Conservation (phyloP, 1,284 basidiomycete genomes). For the Veloboletus limbatus region DNA sequence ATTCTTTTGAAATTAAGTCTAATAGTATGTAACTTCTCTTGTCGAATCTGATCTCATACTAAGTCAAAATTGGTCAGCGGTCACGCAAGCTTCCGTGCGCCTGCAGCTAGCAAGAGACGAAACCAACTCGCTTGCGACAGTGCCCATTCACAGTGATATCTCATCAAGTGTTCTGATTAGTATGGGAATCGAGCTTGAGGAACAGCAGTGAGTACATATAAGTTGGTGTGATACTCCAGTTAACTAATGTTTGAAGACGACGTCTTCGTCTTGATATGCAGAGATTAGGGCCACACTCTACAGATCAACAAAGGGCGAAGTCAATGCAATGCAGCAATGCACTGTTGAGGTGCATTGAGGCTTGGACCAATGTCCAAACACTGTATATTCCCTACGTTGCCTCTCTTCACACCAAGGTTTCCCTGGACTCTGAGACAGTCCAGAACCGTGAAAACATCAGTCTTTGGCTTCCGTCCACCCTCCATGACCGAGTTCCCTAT, state of each 20-base stretch:
- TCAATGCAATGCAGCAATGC: neutral
- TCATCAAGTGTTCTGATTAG: slow-evolving; percentile 3
- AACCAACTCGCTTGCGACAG: too few relatives aligned
- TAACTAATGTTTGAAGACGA: neutral
- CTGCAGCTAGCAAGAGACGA: neutral
- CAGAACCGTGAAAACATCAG: neutral
- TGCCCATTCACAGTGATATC: slow-evolving; percentile 2
- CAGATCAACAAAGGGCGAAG: slow-evolving; percentile 4
- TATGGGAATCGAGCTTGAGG: slow-evolving; percentile 4
- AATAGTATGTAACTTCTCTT: neutral
- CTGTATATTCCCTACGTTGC: slow-evolving; percentile 8
- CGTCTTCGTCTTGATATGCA: slow-evolving; percentile 3
- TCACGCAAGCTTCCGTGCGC: neutral
- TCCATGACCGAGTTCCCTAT: neutral
- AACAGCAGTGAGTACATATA: slow-evolving; percentile 12
- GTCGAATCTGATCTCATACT: too few relatives aligned
- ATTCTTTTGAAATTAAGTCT: slow-evolving; percentile 6
- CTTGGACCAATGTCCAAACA: slow-evolving; percentile 5
- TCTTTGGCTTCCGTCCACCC: slow-evolving; percentile 1
- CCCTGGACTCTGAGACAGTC: neutral
- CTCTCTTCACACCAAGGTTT: neutral
- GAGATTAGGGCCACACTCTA: neutral
- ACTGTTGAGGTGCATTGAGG: too few relatives aligned
- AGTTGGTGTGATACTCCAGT: too few relatives aligned
- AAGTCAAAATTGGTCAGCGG: too few relatives aligned